Percentiles rank a stretch among this genome's conserved stretches.
Conservation (phyloP, 2,329 filamentous ascomycete species). For the Intubia oerlemansii region DNA sequence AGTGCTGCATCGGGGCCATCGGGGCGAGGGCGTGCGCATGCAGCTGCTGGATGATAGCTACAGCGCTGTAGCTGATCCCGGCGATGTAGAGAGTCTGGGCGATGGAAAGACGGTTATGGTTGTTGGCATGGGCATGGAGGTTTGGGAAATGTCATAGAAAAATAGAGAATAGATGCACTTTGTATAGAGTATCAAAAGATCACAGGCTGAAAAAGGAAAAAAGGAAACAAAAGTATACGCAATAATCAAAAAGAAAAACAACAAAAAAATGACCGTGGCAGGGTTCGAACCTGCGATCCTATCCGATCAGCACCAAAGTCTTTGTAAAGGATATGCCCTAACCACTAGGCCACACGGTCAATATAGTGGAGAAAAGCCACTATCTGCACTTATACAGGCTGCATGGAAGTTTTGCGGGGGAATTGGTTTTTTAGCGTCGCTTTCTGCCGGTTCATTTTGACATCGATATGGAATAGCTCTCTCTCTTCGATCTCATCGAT, state of each 20-base stretch:
- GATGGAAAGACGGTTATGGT: constrained; percentile 13
- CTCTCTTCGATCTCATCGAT: too few relatives aligned
- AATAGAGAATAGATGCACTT: too few relatives aligned
- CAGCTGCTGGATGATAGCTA: constrained; percentile 26
- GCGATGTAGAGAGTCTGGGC: constrained; percentile 23
- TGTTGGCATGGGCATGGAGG: constrained; percentile 24
- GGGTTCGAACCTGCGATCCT: constrained; percentile 12
- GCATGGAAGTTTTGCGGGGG: too few relatives aligned
- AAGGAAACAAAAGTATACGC: background rate
- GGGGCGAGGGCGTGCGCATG: constrained; percentile 9
- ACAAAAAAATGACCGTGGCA: constrained; percentile 9
- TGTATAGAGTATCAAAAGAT: too few relatives aligned
- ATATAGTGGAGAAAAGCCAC: background rate
- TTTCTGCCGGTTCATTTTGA: too few relatives aligned
- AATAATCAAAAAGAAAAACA: constrained; percentile 1
- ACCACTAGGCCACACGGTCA: constrained; percentile 11
- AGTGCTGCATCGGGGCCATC: constrained; percentile 7
- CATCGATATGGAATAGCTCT: too few relatives aligned
- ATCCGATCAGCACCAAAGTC: constrained; percentile 9
- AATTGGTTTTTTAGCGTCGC: too few relatives aligned
- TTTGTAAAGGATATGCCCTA: constrained; percentile 11
- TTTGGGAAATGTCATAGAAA: constrained; percentile 6
- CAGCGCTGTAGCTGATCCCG: constrained; percentile 39
- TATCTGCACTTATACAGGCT: constrained; percentile 1
- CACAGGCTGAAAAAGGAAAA: background rate